These are phyloP conservation scores for Aspergillus hancockii DNA, from an alignment of 495 filamentous ascomycete genomes.

Conservation along the genomic window DNA sequence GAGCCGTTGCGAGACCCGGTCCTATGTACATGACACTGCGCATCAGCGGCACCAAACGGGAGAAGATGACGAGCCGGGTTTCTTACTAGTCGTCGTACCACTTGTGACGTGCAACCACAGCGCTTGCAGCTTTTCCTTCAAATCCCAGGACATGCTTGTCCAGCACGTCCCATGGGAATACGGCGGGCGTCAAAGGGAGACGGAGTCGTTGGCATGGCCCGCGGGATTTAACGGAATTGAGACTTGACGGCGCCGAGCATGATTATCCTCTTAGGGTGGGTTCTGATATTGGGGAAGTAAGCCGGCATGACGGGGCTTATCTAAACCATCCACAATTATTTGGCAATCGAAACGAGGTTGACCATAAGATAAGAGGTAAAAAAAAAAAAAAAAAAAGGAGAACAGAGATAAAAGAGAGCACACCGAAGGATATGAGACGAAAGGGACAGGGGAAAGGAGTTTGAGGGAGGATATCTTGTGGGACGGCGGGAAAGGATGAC, in stretches of 20 bases:
- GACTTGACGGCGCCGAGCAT: conserved; percentile 4
- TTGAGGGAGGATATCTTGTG: neutral
- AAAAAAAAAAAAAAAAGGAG: neutral
- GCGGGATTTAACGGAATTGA: conserved; percentile 6
- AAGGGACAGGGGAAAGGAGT: neutral
- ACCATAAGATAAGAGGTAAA: neutral
- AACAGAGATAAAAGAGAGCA: neutral
- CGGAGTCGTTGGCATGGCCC: conserved; percentile 6
- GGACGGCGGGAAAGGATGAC: neutral
- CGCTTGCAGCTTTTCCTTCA: conserved; percentile 10
- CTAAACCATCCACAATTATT: conserved; percentile 1
- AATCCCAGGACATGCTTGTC: conserved; percentile 21
- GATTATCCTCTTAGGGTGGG: conserved; percentile 8
- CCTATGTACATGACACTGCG: conserved; percentile 10
- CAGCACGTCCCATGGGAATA: conserved; percentile 18
- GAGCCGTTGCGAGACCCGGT: conserved; percentile 8
- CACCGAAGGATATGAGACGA: neutral
- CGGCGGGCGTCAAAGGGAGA: conserved; percentile 7
- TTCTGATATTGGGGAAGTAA: neutral
- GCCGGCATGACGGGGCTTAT: conserved; percentile 5
- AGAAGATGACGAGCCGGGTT: neutral
- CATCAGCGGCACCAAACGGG: neutral
- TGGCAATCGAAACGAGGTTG: neutral
- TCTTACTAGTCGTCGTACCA: neutral
- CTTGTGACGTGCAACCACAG: conserved; percentile 16